Conservation (phyloP, 2,329 filamentous ascomycete genomes). For the Sphaerulina populicola region DNA sequence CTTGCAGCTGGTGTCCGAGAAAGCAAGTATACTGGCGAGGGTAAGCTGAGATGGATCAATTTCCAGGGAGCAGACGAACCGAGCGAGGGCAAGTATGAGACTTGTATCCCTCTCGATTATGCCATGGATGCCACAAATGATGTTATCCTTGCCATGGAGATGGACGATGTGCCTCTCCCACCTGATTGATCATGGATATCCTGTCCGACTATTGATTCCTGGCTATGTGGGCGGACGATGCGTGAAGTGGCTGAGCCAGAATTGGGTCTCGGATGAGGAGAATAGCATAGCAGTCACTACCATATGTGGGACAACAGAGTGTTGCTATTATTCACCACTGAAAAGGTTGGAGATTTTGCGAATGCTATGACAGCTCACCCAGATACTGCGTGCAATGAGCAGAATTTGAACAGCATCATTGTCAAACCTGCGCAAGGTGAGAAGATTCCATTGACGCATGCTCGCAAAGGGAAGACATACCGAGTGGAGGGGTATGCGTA, state of each 20-base stretch:
- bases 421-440: conserved; percentile 42
- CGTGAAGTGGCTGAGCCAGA: conserved; percentile 38
- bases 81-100: conserved; percentile 43
- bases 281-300: conserved; percentile 38
- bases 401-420: conserved; percentile 45
- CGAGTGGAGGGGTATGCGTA: conserved; percentile 44
- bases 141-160: conserved; percentile 49
- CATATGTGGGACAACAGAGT: conserved; percentile 47
- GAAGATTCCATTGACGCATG: conserved; percentile 35
- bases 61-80: conserved; percentile 45
- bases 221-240: conserved; percentile 38
- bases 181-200: conserved; percentile 41
- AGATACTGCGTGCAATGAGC: conserved; percentile 43
- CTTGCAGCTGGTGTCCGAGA: conserved; percentile 35
- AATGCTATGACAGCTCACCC: conserved; percentile 43
- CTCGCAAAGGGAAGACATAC: conserved; percentile 37
- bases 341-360: conserved; percentile 44
- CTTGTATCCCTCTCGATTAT: conserved; percentile 43
- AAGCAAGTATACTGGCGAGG: conserved; percentile 15
- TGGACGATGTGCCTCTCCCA: conserved; percentile 37
- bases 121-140: conserved; percentile 43
- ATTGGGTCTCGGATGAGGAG: conserved; percentile 38
- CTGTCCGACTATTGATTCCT: conserved; percentile 37
- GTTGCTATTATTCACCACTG: conserved; percentile 42
- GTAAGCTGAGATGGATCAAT: conserved; percentile 39